phyloP scores from a whole-genome alignment of 768 basidiomycete genomes.

The Tylopilus subfusipes region DNA sequence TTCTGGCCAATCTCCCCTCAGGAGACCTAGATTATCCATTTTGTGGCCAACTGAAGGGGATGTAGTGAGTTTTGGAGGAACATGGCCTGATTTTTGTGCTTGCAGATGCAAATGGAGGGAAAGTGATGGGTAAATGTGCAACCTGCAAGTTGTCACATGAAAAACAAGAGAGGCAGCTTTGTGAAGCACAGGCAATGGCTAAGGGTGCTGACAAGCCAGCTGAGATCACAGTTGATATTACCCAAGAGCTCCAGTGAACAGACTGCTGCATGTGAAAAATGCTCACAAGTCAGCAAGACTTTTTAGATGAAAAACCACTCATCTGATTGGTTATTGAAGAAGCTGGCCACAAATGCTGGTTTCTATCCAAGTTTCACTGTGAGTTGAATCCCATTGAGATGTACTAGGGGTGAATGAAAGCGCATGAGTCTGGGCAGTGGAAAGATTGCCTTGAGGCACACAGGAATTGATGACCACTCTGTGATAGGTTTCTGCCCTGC shows the following conservation, averaged over 20 bases:
- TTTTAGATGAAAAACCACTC: neutral
- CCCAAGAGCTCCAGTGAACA: no score
- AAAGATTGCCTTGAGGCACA: no score
- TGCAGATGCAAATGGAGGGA: neutral
- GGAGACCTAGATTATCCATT: neutral
- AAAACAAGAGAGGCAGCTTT: neutral
- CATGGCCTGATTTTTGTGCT: neutral
- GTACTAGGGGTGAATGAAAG: no score
- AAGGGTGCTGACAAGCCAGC: neutral
- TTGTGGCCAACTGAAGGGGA: neutral
- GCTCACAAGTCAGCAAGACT: neutral
- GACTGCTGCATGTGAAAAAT: no score
- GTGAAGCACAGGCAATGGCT: neutral
- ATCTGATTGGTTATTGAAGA: conserved; percentile 8
- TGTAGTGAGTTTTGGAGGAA: neutral
- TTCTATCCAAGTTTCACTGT: no score
- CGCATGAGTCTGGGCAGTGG: no score
- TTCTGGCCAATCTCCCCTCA: neutral
- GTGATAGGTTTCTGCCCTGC: neutral
- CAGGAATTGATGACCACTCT: no score
- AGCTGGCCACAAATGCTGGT: conserved; percentile 28
- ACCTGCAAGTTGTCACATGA: neutral
- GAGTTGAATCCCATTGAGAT: no score
- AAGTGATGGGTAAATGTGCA: neutral
- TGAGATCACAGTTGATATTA: no score